Evolutionary conservation across 2,329 filamentous ascomycete genomes (phyloP).

Genomic region (Xylaria arbuscula): DNA sequence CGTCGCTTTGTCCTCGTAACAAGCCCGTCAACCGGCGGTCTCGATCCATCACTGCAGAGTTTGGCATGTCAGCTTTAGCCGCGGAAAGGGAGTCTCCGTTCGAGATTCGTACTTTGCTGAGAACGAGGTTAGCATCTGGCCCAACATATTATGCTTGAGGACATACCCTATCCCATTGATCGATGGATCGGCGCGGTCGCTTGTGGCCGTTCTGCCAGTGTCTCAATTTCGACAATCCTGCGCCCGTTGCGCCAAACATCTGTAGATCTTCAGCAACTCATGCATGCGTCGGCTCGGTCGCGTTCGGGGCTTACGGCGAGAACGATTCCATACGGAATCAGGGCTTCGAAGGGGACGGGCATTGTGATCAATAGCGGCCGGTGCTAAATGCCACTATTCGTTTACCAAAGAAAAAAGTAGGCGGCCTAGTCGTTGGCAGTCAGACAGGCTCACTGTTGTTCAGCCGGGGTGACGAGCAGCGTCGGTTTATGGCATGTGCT

Average conservation of each 20-base stretch:
- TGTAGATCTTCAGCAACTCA: slow-evolving; percentile 50
- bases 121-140: slow-evolving; percentile 47
- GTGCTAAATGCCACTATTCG: slow-evolving; percentile 20
- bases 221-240: slow-evolving; percentile 67
- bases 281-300: slow-evolving; percentile 15
- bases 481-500: slow-evolving; percentile 8
- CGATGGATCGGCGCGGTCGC: slow-evolving; percentile 68
- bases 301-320: slow-evolving; percentile 60
- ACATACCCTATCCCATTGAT: slow-evolving; percentile 72
- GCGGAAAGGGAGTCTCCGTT: not conserved
- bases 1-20: slow-evolving; percentile 68
- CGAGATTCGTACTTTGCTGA: slow-evolving; percentile 65
- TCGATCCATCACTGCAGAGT: slow-evolving; percentile 70
- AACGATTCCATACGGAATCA: slow-evolving; percentile 74
- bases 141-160: not conserved
- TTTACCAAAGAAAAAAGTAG: not conserved
- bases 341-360: slow-evolving; percentile 72
- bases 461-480: slow-evolving; percentile 16
- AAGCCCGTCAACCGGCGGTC: slow-evolving; percentile 70
- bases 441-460: slow-evolving; percentile 15
- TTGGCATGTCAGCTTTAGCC: slow-evolving; percentile 36
- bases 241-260: slow-evolving; percentile 73
- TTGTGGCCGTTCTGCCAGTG: slow-evolving; percentile 70
- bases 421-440: not conserved
- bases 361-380: slow-evolving; percentile 55